phyloP scores from a whole-genome alignment of 805 yeast genomes.

The Candida ulmi region DNA sequence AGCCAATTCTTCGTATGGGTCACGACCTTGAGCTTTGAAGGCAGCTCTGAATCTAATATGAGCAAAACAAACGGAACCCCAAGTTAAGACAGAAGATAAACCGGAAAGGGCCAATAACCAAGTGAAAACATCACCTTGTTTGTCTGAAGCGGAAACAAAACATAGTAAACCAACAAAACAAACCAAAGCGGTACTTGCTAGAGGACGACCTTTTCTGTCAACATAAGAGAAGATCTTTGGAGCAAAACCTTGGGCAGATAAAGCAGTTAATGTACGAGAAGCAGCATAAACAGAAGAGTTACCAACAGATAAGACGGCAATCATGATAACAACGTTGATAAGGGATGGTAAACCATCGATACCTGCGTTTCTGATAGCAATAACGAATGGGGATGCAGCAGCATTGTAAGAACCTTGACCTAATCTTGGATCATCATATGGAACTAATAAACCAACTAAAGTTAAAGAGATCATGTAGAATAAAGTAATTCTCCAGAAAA shows the following conservation, averaged over 20 bases:
- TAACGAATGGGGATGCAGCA: slow-evolving; percentile 72
- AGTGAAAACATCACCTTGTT: slow-evolving; percentile 50
- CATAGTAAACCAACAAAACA: slow-evolving; percentile 52
- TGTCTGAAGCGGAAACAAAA: slow-evolving; percentile 48
- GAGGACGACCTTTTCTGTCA: slow-evolving; percentile 65
- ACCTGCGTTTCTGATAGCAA: slow-evolving; percentile 62
- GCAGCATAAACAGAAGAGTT: slow-evolving; percentile 67
- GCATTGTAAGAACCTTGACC: slow-evolving; percentile 50
- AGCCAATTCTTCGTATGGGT: slow-evolving; percentile 52
- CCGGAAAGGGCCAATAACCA: slow-evolving; percentile 68
- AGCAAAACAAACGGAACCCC: slow-evolving; percentile 55
- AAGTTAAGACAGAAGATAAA: slow-evolving; percentile 54
- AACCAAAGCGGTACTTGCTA: slow-evolving; percentile 48
- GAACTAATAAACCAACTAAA: slow-evolving; percentile 66
- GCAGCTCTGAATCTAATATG: slow-evolving; percentile 65
- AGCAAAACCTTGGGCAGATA: slow-evolving; percentile 59
- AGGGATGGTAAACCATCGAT: slow-evolving; percentile 59
- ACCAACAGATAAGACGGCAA: slow-evolving; percentile 66
- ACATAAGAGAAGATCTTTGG: slow-evolving; percentile 55
- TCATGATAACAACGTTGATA: slow-evolving; percentile 61
- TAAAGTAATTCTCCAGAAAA: slow-evolving; percentile 71
- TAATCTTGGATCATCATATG: slow-evolving; percentile 45
- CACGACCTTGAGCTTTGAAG: slow-evolving; percentile 57
- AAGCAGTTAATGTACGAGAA: slow-evolving; percentile 59
- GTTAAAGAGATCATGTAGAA: slow-evolving; percentile 59